Percentiles rank a stretch among this genome's conserved stretches.
Evolutionary conservation across 345 rosid species (phyloP).

Genomic region (Streptanthus diversifolius): DNA sequence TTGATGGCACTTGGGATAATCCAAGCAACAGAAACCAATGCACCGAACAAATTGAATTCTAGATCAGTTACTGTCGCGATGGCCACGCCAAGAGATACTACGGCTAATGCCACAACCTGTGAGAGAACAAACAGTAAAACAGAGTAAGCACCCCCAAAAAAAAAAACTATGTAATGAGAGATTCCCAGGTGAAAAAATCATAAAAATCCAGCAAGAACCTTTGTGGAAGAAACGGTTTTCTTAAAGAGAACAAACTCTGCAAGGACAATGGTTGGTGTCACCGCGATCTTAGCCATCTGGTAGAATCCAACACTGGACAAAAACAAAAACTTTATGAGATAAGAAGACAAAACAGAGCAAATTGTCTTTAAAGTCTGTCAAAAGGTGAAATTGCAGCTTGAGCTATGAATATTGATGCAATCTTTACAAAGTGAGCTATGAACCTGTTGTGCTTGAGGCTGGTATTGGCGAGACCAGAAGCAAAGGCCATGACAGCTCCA

Average conservation of each 20-base stretch:
- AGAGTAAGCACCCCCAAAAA: constrained; percentile 13
- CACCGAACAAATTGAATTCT: constrained; percentile 77
- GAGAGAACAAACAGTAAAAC: constrained; percentile 9
- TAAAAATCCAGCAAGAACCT: constrained; percentile 39
- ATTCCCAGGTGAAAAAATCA: background rate
- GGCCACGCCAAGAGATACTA: constrained; percentile 85
- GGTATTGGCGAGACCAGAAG: constrained; percentile 93
- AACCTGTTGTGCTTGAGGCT: constrained; percentile 90
- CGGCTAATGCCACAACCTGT: constrained; percentile 66
- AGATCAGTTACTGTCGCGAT: constrained; percentile 85
- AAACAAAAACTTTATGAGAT: constrained; percentile 9
- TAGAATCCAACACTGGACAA: constrained; percentile 86
- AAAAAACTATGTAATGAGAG: background rate
- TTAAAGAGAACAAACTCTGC: constrained; percentile 68
- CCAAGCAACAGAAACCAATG: constrained; percentile 79
- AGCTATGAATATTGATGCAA: background rate
- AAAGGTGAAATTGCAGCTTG: background rate
- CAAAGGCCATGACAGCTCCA: constrained; percentile 90
- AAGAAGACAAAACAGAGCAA: background rate
- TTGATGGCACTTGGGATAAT: constrained; percentile 86
- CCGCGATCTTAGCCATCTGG: constrained; percentile 97
- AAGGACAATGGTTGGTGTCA: constrained; percentile 88
- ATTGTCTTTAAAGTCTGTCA: background rate
- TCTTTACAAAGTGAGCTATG: background rate
- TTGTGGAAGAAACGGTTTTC: constrained; percentile 58